Evolutionary conservation across 2,329 filamentous ascomycete genomes (phyloP).

Genomic region (Aschersonia sp.): DNA sequence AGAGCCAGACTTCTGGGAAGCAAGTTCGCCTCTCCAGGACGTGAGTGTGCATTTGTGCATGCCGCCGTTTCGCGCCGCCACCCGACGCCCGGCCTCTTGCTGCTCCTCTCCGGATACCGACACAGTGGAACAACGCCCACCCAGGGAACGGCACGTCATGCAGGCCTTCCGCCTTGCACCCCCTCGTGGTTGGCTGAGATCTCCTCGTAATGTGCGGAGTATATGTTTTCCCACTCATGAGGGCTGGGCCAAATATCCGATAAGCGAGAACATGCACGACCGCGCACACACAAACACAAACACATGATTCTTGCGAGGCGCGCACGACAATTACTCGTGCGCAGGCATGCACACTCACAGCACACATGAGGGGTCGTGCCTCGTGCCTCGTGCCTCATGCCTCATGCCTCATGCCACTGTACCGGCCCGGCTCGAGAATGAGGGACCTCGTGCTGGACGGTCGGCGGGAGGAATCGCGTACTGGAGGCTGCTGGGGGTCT

Average conservation of each 20-base stretch:
- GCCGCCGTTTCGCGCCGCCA: not conserved
- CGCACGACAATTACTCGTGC: not conserved
- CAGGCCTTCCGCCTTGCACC: not conserved
- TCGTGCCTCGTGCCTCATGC: no score
- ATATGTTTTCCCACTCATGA: not conserved
- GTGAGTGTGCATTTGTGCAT: constrained; percentile 1
- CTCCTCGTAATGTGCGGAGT: not conserved
- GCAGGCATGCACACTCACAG: not conserved
- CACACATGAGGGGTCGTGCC: not conserved
- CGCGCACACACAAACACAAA: constrained; percentile 1
- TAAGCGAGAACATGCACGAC: constrained; percentile 4
- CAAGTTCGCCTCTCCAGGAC: constrained; percentile 1
- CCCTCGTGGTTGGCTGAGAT: not conserved
- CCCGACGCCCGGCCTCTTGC: not conserved
- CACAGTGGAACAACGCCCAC: not conserved
- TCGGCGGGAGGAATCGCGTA: no score
- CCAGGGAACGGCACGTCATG: not conserved
- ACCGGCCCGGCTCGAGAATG: not conserved
- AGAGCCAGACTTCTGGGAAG: not conserved
- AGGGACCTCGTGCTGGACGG: no score
- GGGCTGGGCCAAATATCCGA: not conserved
- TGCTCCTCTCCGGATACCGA: constrained; percentile 1
- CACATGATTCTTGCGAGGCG: not conserved
- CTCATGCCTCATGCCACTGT: not conserved
- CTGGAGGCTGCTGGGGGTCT: no score